These are phyloP conservation scores for Dactylella cylindrospora DNA, from an alignment of 2,329 filamentous ascomycete species.

Conservation along the genomic window DNA sequence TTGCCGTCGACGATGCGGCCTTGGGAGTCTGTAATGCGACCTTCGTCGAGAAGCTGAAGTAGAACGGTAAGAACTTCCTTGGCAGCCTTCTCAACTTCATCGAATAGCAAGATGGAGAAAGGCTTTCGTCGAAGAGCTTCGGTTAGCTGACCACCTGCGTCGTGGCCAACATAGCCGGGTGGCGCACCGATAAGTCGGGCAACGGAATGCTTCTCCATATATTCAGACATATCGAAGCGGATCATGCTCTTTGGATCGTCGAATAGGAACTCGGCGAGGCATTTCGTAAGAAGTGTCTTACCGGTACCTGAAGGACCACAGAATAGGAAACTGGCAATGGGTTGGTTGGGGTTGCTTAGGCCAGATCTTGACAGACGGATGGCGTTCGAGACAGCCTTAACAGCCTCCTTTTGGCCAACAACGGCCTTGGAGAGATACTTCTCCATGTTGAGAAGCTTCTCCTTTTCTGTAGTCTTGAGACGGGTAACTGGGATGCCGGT, in stretches of 20 bases:
- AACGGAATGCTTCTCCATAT: constrained; percentile 93
- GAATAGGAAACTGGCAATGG: constrained; percentile 90
- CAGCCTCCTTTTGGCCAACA: constrained; percentile 91
- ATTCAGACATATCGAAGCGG: constrained; percentile 99
- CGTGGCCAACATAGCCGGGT: constrained; percentile 94
- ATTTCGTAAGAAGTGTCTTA: constrained; percentile 96
- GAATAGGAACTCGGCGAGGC: constrained; percentile 94
- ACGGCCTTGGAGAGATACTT: constrained; percentile 78
- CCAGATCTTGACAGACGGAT: constrained; percentile 94
- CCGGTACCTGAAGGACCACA: constrained; percentile 97
- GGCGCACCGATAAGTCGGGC: constrained; percentile 98
- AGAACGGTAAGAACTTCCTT: constrained; percentile 97
- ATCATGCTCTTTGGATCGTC: constrained; percentile 98
- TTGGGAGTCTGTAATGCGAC: constrained; percentile 96
- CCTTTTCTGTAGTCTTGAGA: constrained; percentile 92
- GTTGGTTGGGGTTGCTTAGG: constrained; percentile 91
- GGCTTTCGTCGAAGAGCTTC: constrained; percentile 90
- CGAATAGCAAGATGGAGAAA: constrained; percentile 96
- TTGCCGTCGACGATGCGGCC: constrained; percentile 90
- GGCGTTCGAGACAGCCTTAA: constrained; percentile 88
- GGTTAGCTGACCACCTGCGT: constrained; percentile 91
- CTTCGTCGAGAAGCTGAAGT: constrained; percentile 99
- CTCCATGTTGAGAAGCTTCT: constrained; percentile 98
- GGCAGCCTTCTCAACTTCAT: constrained; percentile 97
- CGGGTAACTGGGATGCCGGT: constrained; percentile 97